A percentile compares a stretch with the other conserved stretches of the same genome.
Conservation (phyloP, 2,329 filamentous ascomycete genomes). For the Aspergillus ochraceoroseus region DNA sequence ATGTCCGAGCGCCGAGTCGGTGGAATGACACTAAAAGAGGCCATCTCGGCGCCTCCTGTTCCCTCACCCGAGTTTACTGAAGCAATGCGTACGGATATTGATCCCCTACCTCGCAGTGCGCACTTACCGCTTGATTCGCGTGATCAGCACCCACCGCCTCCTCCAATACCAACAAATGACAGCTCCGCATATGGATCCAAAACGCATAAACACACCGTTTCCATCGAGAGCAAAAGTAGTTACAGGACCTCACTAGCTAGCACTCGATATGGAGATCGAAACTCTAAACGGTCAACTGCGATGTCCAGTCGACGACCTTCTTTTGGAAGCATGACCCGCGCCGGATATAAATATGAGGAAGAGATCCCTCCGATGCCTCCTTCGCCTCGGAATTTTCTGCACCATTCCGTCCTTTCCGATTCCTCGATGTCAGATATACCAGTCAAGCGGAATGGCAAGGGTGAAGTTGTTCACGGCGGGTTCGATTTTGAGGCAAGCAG, state of each 20-base stretch:
- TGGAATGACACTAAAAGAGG: conserved; percentile 23
- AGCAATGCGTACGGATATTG: conserved; percentile 3
- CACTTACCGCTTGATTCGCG: conserved; percentile 12
- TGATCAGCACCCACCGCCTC: conserved; percentile 8
- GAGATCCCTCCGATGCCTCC: conserved; percentile 34
- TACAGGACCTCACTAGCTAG: conserved; percentile 42
- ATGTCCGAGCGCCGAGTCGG: conserved; percentile 23
- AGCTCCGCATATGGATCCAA: conserved; percentile 1
- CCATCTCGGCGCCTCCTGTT: conserved; percentile 21
- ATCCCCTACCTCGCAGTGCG: conserved; percentile 10
- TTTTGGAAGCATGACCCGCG: conserved; percentile 29
- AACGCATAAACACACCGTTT: conserved; percentile 25
- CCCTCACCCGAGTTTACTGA: conserved; percentile 18
- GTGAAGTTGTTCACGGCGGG: conserved; percentile 26
- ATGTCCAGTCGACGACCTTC: conserved; percentile 32
- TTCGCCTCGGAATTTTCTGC: conserved; percentile 19
- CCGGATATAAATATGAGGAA: conserved; percentile 28
- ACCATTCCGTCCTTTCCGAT: conserved; percentile 23
- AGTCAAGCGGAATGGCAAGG: conserved; percentile 20
- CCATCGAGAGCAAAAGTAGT: conserved; percentile 37
- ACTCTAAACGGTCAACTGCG: conserved; percentile 30
- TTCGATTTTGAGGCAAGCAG: conserved; percentile 29
- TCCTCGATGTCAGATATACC: conserved; percentile 25
- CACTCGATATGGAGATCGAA: conserved; percentile 32
- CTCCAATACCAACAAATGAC: conserved; percentile 14